Conservation (phyloP, 2,329 filamentous ascomycete genomes). For the Akanthomyces uredinophilus region DNA sequence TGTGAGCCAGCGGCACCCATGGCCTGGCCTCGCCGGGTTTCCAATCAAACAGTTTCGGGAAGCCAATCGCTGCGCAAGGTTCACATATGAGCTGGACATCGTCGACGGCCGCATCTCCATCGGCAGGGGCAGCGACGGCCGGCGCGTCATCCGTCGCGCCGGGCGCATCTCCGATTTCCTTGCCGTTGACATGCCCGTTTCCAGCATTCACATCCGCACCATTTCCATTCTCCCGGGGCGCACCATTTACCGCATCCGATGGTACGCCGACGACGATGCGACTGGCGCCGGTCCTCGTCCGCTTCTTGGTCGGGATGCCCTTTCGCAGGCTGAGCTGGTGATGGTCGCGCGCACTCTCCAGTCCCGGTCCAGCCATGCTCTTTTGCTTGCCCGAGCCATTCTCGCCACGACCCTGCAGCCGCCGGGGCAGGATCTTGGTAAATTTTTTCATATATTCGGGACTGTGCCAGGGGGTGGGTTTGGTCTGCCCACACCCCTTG, state of each 20-base stretch:
- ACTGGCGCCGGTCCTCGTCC: constrained; percentile 24
- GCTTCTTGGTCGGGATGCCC: constrained; percentile 17
- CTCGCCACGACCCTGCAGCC: constrained; percentile 24
- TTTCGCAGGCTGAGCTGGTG: constrained; percentile 30
- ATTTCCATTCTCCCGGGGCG: constrained; percentile 4
- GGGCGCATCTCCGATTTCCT: neutral
- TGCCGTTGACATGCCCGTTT: neutral
- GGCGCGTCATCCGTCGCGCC: neutral
- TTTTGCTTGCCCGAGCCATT: constrained; percentile 17
- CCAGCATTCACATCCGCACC: neutral
- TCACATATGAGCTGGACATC: constrained; percentile 21
- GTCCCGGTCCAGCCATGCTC: constrained; percentile 14
- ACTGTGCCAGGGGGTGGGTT: neutral
- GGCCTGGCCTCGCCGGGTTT: constrained; percentile 30
- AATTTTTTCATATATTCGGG: constrained; percentile 31
- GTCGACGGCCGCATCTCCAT: constrained; percentile 1
- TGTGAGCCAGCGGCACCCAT: constrained; percentile 33
- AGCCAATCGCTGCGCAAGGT: constrained; percentile 32
- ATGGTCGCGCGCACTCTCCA: constrained; percentile 25
- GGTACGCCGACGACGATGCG: constrained; percentile 21
- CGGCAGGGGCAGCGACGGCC: neutral
- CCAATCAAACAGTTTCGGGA: constrained; percentile 33
- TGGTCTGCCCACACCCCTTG: constrained; percentile 5
- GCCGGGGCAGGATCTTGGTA: constrained; percentile 31
- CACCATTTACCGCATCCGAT: constrained; percentile 17